phyloP scores from a whole-genome alignment of 1,284 basidiomycete genomes.

The Porodaedalea pini region DNA sequence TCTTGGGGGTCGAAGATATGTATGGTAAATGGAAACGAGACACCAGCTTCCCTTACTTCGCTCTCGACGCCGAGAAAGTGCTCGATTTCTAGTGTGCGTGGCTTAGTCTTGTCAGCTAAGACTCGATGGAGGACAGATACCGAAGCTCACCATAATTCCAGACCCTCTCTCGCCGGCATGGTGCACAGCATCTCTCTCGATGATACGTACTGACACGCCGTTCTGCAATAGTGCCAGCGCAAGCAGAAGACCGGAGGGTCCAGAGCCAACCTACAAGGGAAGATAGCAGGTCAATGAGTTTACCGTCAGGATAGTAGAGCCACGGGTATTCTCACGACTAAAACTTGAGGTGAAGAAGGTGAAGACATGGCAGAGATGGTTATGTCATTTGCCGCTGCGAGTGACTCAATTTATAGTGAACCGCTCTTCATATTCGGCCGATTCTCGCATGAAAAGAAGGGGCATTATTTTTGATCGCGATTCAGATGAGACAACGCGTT shows the following conservation, averaged over 20 bases:
- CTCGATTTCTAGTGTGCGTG: conserved; percentile 15
- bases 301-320: background rate
- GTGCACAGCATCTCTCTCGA: conserved; percentile 8
- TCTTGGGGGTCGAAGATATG: conserved; percentile 11
- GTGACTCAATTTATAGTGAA: no score
- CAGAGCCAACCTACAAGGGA: conserved; percentile 13
- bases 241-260: conserved; percentile 6
- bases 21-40: background rate
- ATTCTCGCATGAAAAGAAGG: no score
- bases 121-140: background rate
- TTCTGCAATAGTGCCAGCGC: conserved; percentile 13
- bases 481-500: no score
- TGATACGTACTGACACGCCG: conserved; percentile 12
- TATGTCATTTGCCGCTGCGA: no score
- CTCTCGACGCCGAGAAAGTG: conserved; percentile 14
- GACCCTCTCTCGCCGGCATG: background rate
- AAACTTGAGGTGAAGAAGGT: background rate
- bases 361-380: background rate
- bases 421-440: no score
- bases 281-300: background rate
- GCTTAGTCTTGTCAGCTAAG: conserved; percentile 4
- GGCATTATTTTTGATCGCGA: no score
- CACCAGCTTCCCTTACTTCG: background rate
- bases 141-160: background rate
- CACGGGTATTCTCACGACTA: background rate